Conservation (phyloP, 306 rosid species). For the Potentilla sterilis region DNA sequence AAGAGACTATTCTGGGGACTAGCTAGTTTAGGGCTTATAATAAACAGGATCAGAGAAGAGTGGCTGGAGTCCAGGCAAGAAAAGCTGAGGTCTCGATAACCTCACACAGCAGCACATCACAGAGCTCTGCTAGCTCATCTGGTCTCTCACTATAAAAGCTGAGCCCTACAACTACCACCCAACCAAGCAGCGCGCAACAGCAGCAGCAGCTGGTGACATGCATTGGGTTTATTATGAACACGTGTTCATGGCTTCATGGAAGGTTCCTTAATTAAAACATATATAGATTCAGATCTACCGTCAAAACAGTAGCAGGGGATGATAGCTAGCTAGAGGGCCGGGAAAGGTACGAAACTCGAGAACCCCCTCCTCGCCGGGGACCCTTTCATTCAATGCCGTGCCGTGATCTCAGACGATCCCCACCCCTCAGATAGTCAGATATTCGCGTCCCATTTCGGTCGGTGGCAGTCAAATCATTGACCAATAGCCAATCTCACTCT, state of each 20-base stretch:
- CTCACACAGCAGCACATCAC: no score
- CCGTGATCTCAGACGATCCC: conserved; percentile 6
- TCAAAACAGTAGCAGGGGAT: not conserved
- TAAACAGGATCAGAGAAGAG: no score
- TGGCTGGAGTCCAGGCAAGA: no score
- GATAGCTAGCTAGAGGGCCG: not conserved
- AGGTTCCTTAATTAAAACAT: not conserved
- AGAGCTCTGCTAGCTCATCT: no score
- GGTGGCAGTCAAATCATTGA: not conserved
- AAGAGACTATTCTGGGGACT: no score
- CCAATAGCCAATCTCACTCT: not conserved
- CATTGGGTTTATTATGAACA: not conserved
- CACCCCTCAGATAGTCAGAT: not conserved
- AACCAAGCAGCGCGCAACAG: not conserved
- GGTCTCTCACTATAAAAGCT: no score
- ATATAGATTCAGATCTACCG: not conserved
- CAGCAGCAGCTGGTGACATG: not conserved
- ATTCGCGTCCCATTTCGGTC: not conserved
- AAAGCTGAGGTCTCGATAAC: no score
- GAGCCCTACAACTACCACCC: not conserved
- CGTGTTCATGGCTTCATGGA: not conserved
- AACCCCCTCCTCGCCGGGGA: not conserved
- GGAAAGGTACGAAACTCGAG: not conserved
- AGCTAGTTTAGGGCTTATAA: no score
- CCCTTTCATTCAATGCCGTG: not conserved